Conservation (phyloP, 108 stramenopile species). For the Skeletonema menzelii region DNA sequence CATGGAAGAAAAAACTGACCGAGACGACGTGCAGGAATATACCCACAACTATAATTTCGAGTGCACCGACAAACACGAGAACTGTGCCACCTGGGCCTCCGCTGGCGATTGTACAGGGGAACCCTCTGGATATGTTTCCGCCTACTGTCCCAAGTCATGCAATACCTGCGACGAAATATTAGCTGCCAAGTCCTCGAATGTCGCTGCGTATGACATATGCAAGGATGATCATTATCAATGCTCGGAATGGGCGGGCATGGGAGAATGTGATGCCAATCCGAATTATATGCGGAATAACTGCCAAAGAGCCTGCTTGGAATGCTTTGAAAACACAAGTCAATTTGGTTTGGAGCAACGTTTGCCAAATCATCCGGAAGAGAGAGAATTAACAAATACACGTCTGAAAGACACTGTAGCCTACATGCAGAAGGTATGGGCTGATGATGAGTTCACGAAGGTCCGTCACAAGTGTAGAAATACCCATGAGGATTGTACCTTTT, state of each 20-base stretch:
- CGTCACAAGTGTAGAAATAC: slow-evolving; percentile 54
- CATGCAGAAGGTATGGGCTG: slow-evolving; percentile 31
- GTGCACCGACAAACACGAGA: slow-evolving; percentile 17
- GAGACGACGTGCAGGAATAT: not conserved
- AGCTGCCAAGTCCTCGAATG: not conserved
- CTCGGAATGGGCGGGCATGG: slow-evolving; percentile 22
- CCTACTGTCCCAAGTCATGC: slow-evolving; percentile 19
- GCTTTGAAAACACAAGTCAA: slow-evolving; percentile 40
- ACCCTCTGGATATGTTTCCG: slow-evolving; percentile 43
- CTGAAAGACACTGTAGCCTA: slow-evolving; percentile 28
- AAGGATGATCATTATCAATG: slow-evolving; percentile 23
- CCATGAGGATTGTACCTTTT: slow-evolving; percentile 51
- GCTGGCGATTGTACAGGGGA: slow-evolving; percentile 45
- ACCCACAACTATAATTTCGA: not conserved
- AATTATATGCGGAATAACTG: slow-evolving; percentile 44
- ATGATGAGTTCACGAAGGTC: slow-evolving; percentile 13
- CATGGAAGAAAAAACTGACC: not conserved
- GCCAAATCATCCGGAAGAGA: not conserved
- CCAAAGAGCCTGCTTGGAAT: slow-evolving; percentile 28
- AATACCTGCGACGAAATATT: slow-evolving; percentile 6
- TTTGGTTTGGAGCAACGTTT: slow-evolving; percentile 26
- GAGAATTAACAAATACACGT: slow-evolving; percentile 2
- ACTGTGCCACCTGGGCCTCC: slow-evolving; percentile 36
- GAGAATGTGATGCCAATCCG: slow-evolving; percentile 42
- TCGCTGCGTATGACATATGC: not conserved